Evolutionary conservation across 2,329 filamentous ascomycete genomes (phyloP), one percentile per base, ranked within the genome.

Genomic region (Chrysoporthe puriensis): DNA sequence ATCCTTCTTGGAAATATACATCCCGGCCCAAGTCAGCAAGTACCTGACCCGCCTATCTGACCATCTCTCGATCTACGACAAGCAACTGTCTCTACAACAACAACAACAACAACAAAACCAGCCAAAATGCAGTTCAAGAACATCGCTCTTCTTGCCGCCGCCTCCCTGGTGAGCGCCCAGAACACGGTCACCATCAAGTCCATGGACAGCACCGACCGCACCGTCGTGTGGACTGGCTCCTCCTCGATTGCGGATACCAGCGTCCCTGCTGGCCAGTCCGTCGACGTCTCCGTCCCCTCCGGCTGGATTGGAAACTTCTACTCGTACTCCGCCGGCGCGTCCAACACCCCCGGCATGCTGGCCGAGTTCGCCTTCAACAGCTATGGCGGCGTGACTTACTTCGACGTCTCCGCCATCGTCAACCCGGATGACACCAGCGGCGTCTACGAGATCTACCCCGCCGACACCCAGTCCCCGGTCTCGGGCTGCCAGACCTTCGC

Each of bases 161-260:
- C 81, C 68, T 76, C 80, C 69, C 72, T 81, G 62, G 81, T 76
- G 73, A 75, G 75, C 65, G 85, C 83, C 68, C 76, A 74, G 74
- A 84, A 83, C 77, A 77, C 78, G 46, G 78, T 90, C 73, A 86
- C 84, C 72, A 89, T 90, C 79, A 73, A 83, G 77, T 88, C 85
- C 72, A 84, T 88, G 62, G 88, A 90, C 75, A 73, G 77, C 68
- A 79, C 77, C 44, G 75, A 77, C 68, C 83, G 85, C 76, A 83
- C 80, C 60, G 73, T 88, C 76, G 72, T 82, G 78, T 86, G 87
- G 78, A 86, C 83, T 42, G 72, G 80, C 72, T 83, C 76, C 74
- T 73, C 75, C 0, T 81, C 81, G 63, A 73, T 85, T 57, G 71
- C 75, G 21, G 68, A 79, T 18, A 75, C 86, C 70, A 74, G 75